These are phyloP conservation scores for Colletotrichum spaethianum DNA, from an alignment of 2,329 filamentous ascomycete species.

Conservation along the genomic window DNA sequence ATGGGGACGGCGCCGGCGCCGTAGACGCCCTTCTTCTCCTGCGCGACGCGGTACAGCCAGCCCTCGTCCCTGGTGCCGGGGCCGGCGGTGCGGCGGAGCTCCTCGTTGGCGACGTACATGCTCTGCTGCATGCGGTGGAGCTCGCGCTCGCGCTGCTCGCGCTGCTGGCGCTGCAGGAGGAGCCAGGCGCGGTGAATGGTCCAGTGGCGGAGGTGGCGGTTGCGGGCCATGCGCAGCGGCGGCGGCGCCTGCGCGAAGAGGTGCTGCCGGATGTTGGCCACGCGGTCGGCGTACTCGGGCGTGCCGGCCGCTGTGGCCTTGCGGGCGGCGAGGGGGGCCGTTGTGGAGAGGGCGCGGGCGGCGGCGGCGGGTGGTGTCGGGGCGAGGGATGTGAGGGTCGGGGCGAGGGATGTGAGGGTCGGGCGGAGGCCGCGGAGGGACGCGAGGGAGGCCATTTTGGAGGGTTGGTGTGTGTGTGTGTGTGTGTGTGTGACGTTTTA, in stretches of 20 bases:
- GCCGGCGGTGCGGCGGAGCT: constrained; percentile 74
- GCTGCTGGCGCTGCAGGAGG: constrained; percentile 80
- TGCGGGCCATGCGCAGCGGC: constrained; percentile 90
- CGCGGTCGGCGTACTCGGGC: constrained; percentile 58
- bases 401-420: constrained; percentile 42
- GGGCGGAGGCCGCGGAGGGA: constrained; percentile 51
- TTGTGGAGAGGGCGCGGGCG: constrained; percentile 48
- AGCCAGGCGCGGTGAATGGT: constrained; percentile 98
- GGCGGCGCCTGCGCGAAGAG: constrained; percentile 68
- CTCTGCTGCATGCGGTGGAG: constrained; percentile 84
- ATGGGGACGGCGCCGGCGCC: constrained; percentile 82
- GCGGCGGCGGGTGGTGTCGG: constrained; percentile 29
- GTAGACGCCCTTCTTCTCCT: constrained; percentile 92
- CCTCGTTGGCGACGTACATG: constrained; percentile 90
- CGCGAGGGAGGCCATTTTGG: constrained; percentile 23
- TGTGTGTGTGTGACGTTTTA: neutral
- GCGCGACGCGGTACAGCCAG: constrained; percentile 86
- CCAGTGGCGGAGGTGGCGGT: constrained; percentile 93
- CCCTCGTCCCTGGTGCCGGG: constrained; percentile 73
- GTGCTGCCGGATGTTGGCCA: constrained; percentile 61
- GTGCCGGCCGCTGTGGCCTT: constrained; percentile 46
- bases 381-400: constrained; percentile 42
- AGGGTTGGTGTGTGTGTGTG: neutral
- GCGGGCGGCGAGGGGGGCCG: constrained; percentile 41
- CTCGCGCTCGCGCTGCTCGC: constrained; percentile 75